Evolutionary conservation across 306 rosid genomes (phyloP), one percentile per base, ranked within the genome.

Genomic region (Pterocarpus santalinus): DNA sequence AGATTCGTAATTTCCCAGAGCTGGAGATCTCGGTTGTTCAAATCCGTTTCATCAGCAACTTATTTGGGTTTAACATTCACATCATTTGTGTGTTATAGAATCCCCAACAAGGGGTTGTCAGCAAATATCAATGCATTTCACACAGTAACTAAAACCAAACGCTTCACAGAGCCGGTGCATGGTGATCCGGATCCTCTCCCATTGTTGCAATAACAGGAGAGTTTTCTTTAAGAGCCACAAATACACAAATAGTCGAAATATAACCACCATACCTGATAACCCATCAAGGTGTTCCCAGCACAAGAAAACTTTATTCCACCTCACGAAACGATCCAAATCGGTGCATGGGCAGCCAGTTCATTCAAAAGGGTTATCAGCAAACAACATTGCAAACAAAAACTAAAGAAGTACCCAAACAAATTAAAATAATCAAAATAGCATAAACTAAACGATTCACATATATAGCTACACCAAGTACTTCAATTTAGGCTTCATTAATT

Each of bases 401-500:
- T 51, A 16, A n/a, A 49, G 0, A 30, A 10, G 9, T 49, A 49
- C 15, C 5, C 3, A 74, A 15, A 1, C 0, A 28, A 30, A 56
- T 7, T 15, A 7, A 3, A 65, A 36, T 14, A 39, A 8, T 41
- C 47, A 12, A 30, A 77, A 66, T 7, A 0, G 16, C 47, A 47
- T 55, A 65, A 38, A 38, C 51, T n/a, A 65, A 74, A 13, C 49
- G 4, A 56, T 38, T 56, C 68, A 56, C 10, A 65, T n/a, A 52
- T 14, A 8, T 51, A 43, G 47, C 47, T 43, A 43, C 47, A 43
- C 1, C 47, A 2, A 43, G 47, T 43, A 43, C 8, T 43, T 43
- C 47, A 43, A 43, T 5, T 43, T 43, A 43, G 47, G 47, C 5
- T 22, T 22, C 28, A 22, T 22, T 22, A 22, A 22, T 22, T 22